A percentile compares a stretch with the other conserved stretches of the same genome.
Conservation (phyloP, 1,284 basidiomycete genomes). For the Tilletiopsis washingtonensis region DNA sequence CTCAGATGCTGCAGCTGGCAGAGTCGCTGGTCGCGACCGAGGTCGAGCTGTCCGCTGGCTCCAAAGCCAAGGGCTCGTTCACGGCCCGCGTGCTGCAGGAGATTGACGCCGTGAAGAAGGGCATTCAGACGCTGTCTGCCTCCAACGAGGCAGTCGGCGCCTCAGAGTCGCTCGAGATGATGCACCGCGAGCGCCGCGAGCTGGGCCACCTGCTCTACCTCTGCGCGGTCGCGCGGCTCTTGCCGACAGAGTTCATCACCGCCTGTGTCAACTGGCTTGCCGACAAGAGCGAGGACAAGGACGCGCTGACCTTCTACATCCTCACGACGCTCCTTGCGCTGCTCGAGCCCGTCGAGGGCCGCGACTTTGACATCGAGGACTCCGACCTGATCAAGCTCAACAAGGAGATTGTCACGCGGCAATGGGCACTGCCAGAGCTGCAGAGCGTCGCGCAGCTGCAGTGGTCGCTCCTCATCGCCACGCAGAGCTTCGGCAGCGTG, state of each 20-base stretch:
- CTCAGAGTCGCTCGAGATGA: slow-evolving; percentile 28
- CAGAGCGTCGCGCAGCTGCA: slow-evolving; percentile 70
- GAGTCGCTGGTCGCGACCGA: slow-evolving; percentile 20
- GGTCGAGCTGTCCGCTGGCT: slow-evolving; percentile 12
- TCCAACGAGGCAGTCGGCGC: background rate
- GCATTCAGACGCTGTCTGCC: background rate
- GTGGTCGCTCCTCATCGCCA: slow-evolving; percentile 63
- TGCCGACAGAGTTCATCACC: slow-evolving; percentile 17
- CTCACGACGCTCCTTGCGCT: slow-evolving; percentile 61
- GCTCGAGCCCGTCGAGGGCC: slow-evolving; percentile 55
- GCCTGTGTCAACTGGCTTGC: slow-evolving; percentile 21
- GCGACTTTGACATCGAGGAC: slow-evolving; percentile 1
- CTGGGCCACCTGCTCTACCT: slow-evolving; percentile 40
- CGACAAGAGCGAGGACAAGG: slow-evolving; percentile 10
- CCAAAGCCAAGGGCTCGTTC: slow-evolving; percentile 13
- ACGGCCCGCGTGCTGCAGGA: slow-evolving; percentile 22
- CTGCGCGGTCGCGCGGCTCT: slow-evolving; percentile 31
- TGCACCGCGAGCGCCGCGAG: slow-evolving; percentile 35
- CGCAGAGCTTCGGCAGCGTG: slow-evolving; percentile 27
- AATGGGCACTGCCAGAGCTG: slow-evolving; percentile 66
- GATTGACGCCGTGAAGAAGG: slow-evolving; percentile 19
- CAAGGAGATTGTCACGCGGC: slow-evolving; percentile 28
- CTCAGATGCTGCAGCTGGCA: slow-evolving; percentile 35
- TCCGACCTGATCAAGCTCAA: slow-evolving; percentile 30
- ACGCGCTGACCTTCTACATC: slow-evolving; percentile 59